phyloP scores from a whole-genome alignment of 129 eudicot genomes.

The Flaveria sonorensis region DNA sequence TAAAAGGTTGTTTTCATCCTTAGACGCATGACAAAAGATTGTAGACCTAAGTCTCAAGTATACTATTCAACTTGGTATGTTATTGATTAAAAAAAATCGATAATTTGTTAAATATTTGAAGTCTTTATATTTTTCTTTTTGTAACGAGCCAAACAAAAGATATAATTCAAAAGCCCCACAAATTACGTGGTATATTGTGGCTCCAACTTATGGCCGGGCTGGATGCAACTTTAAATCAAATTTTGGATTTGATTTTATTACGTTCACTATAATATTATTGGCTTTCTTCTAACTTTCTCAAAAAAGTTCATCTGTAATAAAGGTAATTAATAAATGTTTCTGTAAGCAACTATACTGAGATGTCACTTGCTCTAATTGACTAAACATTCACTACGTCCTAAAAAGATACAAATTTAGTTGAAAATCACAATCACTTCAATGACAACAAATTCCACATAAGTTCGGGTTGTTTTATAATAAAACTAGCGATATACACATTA shows the following conservation, averaged over 20 bases:
- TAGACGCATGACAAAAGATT: too few relatives aligned
- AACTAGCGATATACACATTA: not conserved
- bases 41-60: too few relatives aligned
- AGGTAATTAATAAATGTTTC: slow-evolving; percentile 3
- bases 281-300: slow-evolving; percentile 2
- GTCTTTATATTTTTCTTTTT: too few relatives aligned
- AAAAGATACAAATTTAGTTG: not conserved
- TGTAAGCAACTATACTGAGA: slow-evolving; percentile 20
- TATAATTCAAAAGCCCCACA: slow-evolving; percentile 8
- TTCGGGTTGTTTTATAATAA: not conserved
- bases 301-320: slow-evolving; percentile 25
- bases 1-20: too few relatives aligned
- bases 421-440: not conserved
- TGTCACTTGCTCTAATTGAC: slow-evolving; percentile 20
- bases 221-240: slow-evolving; percentile 18
- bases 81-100: too few relatives aligned
- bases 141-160: too few relatives aligned
- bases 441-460: slow-evolving; percentile 11
- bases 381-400: not conserved
- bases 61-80: too few relatives aligned
- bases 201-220: slow-evolving; percentile 15
- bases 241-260: not conserved
- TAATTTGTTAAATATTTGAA: too few relatives aligned
- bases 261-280: not conserved
- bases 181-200: slow-evolving; percentile 13